phyloP scores from a whole-genome alignment of 2,329 filamentous ascomycete genomes.

The Fusarium sp. region DNA sequence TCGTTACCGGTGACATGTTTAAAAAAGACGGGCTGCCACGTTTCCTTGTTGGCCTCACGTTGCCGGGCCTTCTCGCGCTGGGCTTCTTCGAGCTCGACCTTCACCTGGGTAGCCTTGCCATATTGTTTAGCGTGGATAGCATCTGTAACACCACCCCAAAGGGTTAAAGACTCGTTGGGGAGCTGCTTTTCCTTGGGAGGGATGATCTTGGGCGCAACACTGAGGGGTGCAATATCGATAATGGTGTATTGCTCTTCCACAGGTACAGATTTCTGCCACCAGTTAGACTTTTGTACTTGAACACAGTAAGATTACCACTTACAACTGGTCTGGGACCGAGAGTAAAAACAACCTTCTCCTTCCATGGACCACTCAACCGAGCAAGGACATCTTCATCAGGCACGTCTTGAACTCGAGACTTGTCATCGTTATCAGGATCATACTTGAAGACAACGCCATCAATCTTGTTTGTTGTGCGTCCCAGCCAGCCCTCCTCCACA shows the following conservation, averaged over 20 bases:
- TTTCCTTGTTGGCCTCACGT: conserved; percentile 74
- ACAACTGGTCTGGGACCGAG: conserved; percentile 71
- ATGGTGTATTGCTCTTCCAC: conserved; percentile 76
- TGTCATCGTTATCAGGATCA: conserved; percentile 86
- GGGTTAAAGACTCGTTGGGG: conserved; percentile 86
- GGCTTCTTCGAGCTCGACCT: conserved; percentile 90
- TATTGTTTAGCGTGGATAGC: conserved; percentile 88
- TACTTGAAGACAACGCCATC: conserved; percentile 93
- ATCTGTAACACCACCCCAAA: conserved; percentile 89
- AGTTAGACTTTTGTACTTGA: conserved; percentile 11
- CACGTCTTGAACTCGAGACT: conserved; percentile 84
- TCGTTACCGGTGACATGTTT: conserved; percentile 67
- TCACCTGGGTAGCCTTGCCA: conserved; percentile 83
- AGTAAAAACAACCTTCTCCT: conserved; percentile 73
- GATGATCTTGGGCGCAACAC: conserved; percentile 80
- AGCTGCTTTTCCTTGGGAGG: conserved; percentile 84
- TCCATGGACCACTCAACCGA: conserved; percentile 88
- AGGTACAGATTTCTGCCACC: conserved; percentile 55
- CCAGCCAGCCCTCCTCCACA: conserved; percentile 93
- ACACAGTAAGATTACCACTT: conserved; percentile 52
- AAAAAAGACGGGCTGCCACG: conserved; percentile 93
- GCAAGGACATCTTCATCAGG: conserved; percentile 85
- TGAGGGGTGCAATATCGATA: conserved; percentile 88
- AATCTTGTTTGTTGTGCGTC: conserved; percentile 89
- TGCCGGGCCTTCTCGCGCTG: conserved; percentile 88